Base-by-base conservation (phyloP, 2,329 filamentous ascomycete species). In the Calcarisporium arbuscula region DNA sequence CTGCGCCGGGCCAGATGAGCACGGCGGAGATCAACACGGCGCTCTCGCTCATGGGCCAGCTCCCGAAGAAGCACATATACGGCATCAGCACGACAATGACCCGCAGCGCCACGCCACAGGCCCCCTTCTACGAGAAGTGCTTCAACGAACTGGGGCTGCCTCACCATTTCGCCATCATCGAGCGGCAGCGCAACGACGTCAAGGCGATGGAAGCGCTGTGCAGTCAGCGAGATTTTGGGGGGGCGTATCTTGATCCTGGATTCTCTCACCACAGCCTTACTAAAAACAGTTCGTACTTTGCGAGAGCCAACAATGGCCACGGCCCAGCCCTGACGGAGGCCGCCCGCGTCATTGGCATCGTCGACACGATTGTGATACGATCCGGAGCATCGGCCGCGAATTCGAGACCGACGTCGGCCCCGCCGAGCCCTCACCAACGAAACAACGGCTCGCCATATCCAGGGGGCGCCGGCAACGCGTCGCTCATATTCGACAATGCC, bases 61-160 rank as follows among this genome's bases (percentile, higher is more conserved):
- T 92, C 33, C 84, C 84, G 2, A 86, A 82, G 57, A 83, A 81
- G 48, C 80, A 80, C 47, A 80, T 92, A 31, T 92, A 89, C 50
- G 85, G 84, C 27, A 85, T 92, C 45, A 85, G 80, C 41, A 83
- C 77, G 36, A 74, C 81, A 28, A 69, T 76, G 6, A 79, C 80
- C n/a, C 64, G 70, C 28, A 67, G 65, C 15, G 64, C 65, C 12
- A 85, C 77, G 3, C 82, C 83, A 0, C 82, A 87, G 52, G 84
- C 84, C 5, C 82, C 84, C 42, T 94, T 94, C 54, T 90, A 89
- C 54, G 85, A 89, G 51, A 94, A 85, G 50, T 85, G 82, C 47
- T 82, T 85, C 57, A 85, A 85, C 48, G 81, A 85, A 50, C 72
- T 94, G 8, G 85, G 86, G n/a, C 64, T 94, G n/a, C 86, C 86